phyloP scores from a whole-genome alignment of 192 early-diverging fungal genomes.

The Nowakowskiella sp. region DNA sequence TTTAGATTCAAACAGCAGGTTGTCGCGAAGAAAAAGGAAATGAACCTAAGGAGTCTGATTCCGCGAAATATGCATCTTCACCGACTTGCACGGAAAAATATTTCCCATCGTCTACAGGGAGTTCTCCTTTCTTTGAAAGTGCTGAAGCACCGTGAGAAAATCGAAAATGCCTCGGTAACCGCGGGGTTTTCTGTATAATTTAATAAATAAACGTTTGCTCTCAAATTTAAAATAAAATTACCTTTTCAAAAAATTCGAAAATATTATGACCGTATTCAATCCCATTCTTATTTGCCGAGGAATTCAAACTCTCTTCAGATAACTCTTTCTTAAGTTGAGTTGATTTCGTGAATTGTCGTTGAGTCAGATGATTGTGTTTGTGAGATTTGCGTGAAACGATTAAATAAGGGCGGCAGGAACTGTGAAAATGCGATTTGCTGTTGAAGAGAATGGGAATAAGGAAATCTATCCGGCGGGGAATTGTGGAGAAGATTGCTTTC shows the following conservation, averaged over 20 bases:
- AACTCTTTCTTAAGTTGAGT: too few relatives aligned
- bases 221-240: not conserved
- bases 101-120: not conserved
- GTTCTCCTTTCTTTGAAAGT: not conserved
- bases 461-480: too few relatives aligned
- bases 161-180: not conserved
- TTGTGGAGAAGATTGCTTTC: too few relatives aligned
- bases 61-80: slow-evolving; percentile 89
- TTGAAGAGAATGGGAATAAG: too few relatives aligned
- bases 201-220: not conserved
- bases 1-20: not conserved
- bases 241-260: not conserved
- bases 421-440: too few relatives aligned
- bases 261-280: too few relatives aligned
- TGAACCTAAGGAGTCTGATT: slow-evolving; percentile 64
- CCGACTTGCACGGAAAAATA: slow-evolving; percentile 51
- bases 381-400: too few relatives aligned
- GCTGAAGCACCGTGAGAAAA: not conserved
- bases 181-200: not conserved
- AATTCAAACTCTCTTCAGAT: too few relatives aligned
- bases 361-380: too few relatives aligned
- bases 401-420: too few relatives aligned
- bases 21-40: not conserved
- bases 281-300: too few relatives aligned
- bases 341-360: too few relatives aligned